A percentile compares a stretch with the other conserved stretches of the same genome.
phyloP scores from a whole-genome alignment of 345 rosid species.

The Psidium guajava region DNA sequence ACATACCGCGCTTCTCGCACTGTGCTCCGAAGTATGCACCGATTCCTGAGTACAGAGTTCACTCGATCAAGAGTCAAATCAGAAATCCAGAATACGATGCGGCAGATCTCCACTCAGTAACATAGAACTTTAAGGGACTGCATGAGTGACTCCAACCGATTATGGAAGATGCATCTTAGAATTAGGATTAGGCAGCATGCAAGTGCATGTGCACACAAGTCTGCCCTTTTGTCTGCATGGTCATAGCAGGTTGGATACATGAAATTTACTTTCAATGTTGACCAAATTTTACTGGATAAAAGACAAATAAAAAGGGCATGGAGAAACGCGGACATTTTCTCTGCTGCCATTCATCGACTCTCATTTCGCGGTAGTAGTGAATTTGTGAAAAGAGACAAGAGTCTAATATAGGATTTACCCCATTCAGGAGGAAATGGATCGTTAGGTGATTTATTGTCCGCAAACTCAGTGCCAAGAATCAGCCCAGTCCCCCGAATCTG shows the following conservation, averaged over 20 bases:
- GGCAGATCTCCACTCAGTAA: not conserved
- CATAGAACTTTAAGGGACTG: not conserved
- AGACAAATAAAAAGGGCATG: not conserved
- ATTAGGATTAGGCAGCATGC: not conserved
- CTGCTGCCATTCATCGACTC: not conserved
- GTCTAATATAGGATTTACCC: conserved; percentile 39
- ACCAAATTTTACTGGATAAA: not conserved
- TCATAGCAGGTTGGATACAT: not conserved
- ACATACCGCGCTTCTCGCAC: conserved; percentile 69
- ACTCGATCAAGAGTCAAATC: not conserved
- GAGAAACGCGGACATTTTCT: not conserved
- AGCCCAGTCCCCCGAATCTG: conserved; percentile 93
- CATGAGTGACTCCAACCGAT: not conserved
- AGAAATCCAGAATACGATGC: not conserved
- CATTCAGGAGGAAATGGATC: conserved; percentile 91
- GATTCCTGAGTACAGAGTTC: conserved; percentile 31
- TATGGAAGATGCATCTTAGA: not conserved
- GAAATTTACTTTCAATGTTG: not conserved
- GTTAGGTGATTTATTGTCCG: conserved; percentile 78
- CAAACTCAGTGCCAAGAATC: conserved; percentile 84
- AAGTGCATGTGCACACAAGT: not conserved
- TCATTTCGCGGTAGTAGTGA: not conserved
- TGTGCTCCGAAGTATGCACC: conserved; percentile 86
- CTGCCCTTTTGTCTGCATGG: not conserved
- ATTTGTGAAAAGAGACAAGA: not conserved